phyloP scores from a whole-genome alignment of 192 early-diverging fungal genomes.

The Gaertneriomyces sp. region DNA sequence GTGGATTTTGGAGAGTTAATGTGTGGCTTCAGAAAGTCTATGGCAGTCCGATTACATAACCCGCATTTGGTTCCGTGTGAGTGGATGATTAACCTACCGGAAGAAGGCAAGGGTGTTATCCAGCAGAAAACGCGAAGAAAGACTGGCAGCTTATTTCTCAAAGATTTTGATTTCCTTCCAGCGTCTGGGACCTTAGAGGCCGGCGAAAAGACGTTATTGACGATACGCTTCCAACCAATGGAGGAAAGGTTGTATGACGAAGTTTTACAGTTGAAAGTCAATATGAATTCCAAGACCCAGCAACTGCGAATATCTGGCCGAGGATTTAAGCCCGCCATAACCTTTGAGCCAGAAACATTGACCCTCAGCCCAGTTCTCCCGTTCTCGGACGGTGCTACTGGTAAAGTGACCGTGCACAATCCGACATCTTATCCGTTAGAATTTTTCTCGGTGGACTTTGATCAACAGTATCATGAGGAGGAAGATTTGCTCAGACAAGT shows the following conservation, averaged over 20 bases:
- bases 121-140: slow-evolving; percentile 29
- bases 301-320: slow-evolving; percentile 37
- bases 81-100: slow-evolving; percentile 36
- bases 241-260: slow-evolving; percentile 48
- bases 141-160: slow-evolving; percentile 8
- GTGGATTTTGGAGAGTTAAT: slow-evolving; percentile 56
- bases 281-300: slow-evolving; percentile 42
- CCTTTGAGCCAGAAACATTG: slow-evolving; percentile 48
- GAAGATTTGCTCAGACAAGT: slow-evolving; percentile 42
- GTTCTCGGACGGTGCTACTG: slow-evolving; percentile 45
- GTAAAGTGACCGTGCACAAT: slow-evolving; percentile 44
- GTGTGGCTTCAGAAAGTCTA: slow-evolving; percentile 47
- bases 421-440: slow-evolving; percentile 49
- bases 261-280: slow-evolving; percentile 43
- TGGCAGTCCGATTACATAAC: slow-evolving; percentile 45
- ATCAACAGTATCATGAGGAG: slow-evolving; percentile 52
- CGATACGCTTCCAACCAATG: slow-evolving; percentile 40
- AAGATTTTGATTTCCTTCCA: slow-evolving; percentile 51
- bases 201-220: slow-evolving; percentile 39
- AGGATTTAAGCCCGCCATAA: slow-evolving; percentile 38
- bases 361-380: slow-evolving; percentile 50
- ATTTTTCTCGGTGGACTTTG: slow-evolving; percentile 54
- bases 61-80: slow-evolving; percentile 46
- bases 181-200: slow-evolving; percentile 43
- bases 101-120: too few relatives aligned